Conservation (phyloP, 106 monocot species). For the Dendrobium officinale region DNA sequence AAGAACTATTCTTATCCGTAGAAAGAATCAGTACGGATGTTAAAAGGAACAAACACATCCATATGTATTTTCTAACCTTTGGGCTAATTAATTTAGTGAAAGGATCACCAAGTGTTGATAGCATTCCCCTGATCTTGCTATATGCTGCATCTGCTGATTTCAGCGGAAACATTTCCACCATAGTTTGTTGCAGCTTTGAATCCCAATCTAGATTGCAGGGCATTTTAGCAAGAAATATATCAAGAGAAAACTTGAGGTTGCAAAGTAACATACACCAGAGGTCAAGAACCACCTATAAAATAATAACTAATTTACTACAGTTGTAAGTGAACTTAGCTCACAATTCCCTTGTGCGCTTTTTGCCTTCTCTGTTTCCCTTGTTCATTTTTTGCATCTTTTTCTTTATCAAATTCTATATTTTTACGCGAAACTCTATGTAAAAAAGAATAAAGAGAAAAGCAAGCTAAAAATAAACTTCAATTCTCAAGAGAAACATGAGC, state of each 20-base stretch:
- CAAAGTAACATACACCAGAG: neutral
- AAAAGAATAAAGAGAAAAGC: too few relatives aligned
- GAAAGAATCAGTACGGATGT: too few relatives aligned
- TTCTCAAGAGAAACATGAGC: too few relatives aligned
- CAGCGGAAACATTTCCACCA: constrained; percentile 93
- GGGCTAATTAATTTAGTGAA: constrained; percentile 90
- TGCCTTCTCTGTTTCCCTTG: too few relatives aligned
- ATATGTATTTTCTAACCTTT: constrained; percentile 33
- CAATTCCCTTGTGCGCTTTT: too few relatives aligned
- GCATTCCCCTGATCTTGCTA: constrained; percentile 86
- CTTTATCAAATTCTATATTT: too few relatives aligned
- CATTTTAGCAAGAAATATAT: neutral
- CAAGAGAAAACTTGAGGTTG: neutral
- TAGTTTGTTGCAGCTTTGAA: constrained; percentile 82
- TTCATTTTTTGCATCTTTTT: too few relatives aligned
- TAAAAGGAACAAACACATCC: neutral
- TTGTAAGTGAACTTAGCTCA: neutral
- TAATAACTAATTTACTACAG: neutral
- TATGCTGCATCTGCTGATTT: constrained; percentile 93
- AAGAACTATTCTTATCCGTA: too few relatives aligned
- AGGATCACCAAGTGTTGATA: constrained; percentile 85
- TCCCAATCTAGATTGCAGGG: constrained; percentile 73
- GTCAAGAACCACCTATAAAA: neutral
- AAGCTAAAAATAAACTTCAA: too few relatives aligned
- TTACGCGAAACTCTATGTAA: too few relatives aligned